Conservation (phyloP, 1,284 basidiomycete species). For the Ceratobasidium sp. region DNA sequence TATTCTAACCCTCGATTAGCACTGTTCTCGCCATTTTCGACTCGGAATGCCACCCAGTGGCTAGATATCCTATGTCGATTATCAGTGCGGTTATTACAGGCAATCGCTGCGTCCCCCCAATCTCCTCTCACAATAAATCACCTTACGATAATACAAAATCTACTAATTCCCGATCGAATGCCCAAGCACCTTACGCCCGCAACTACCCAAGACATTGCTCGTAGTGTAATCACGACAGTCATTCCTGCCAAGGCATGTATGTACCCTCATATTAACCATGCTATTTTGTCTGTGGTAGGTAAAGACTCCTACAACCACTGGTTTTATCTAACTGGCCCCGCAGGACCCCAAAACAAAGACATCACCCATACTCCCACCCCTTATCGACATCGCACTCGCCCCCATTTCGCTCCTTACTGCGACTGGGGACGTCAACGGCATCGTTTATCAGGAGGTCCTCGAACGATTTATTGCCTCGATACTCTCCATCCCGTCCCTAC, state of each 20-base stretch:
- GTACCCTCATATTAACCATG: conserved; percentile 42
- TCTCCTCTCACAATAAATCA: conserved; percentile 49
- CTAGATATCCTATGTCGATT: conserved; percentile 61
- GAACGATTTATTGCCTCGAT: conserved; percentile 56
- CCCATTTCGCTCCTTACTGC: conserved; percentile 46
- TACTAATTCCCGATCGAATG: conserved; percentile 28
- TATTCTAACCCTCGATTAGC: conserved; percentile 49
- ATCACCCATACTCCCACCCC: conserved; percentile 54
- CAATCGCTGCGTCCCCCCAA: conserved; percentile 58
- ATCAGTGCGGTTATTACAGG: conserved; percentile 58
- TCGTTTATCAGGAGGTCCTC: conserved; percentile 41
- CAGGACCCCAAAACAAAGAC: conserved; percentile 43
- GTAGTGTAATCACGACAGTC: conserved; percentile 54
- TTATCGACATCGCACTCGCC: conserved; percentile 54
- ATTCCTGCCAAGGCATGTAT: conserved; percentile 50
- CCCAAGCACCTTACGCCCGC: conserved; percentile 50
- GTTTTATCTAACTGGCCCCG: background rate
- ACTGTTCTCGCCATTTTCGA: conserved; percentile 54
- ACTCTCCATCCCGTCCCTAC: conserved; percentile 67
- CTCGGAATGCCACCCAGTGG: conserved; percentile 58
- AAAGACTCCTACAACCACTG: conserved; percentile 10
- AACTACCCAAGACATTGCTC: conserved; percentile 52
- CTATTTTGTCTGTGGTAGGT: conserved; percentile 43
- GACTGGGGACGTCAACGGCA: conserved; percentile 16
- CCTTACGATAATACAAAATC: conserved; percentile 22